Percentiles rank a stretch among this genome's conserved stretches.
These are phyloP conservation scores for Balansia obtecta DNA, from an alignment of 2,329 filamentous ascomycete genomes.

Conservation along the genomic window DNA sequence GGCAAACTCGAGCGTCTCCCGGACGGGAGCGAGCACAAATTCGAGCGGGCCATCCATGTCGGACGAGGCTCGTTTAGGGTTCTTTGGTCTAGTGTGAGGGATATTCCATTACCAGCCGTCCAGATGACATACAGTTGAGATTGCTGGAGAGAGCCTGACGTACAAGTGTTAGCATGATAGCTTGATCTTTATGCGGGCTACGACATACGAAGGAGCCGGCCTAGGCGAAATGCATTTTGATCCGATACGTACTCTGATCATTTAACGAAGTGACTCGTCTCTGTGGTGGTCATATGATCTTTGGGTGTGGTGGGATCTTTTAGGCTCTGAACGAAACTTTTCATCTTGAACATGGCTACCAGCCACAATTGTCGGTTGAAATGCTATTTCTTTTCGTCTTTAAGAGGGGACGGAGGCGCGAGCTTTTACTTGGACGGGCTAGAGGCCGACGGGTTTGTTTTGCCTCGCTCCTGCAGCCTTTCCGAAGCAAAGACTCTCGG, in stretches of 20 bases:
- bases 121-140: not conserved
- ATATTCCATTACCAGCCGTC: not conserved
- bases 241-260: not conserved
- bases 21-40: slow-evolving; percentile 29
- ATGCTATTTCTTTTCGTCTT: not conserved
- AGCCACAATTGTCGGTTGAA: not conserved
- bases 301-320: not conserved
- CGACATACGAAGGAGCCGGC: not conserved
- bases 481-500: not conserved
- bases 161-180: not conserved
- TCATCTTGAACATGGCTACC: not conserved
- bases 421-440: not conserved
- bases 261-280: not conserved
- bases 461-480: not conserved
- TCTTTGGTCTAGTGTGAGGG: not conserved
- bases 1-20: slow-evolving; percentile 68
- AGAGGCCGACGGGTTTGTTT: not conserved
- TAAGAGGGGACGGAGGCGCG: not conserved
- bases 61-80: not conserved
- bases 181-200: not conserved
- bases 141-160: not conserved
- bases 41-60: not conserved
- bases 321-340: not conserved
- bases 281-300: not conserved
- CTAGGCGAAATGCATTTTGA: not conserved